Evolutionary conservation across 169 alveolate genomes (phyloP).

Genomic region (Plasmodium cynomolgi): DNA sequence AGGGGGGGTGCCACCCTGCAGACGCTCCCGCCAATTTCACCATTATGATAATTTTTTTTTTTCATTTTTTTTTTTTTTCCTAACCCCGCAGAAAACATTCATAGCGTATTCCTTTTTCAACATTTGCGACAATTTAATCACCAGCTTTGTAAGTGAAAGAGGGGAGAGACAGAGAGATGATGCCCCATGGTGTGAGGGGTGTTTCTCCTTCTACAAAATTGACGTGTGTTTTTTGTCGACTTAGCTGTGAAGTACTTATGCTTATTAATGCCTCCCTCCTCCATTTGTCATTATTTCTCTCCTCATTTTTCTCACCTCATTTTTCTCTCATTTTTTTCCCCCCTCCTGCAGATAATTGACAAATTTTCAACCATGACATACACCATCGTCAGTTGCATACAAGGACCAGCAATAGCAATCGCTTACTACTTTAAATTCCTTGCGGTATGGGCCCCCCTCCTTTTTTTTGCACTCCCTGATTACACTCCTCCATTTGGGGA

Average conservation of each 20-base stretch:
- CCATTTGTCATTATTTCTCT: background rate
- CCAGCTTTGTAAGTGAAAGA: conserved; percentile 46
- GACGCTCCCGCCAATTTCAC: background rate
- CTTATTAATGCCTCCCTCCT: background rate
- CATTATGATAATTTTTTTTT: background rate
- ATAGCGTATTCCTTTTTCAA: conserved; percentile 56
- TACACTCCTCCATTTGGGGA: too few relatives aligned
- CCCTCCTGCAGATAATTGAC: conserved; percentile 24
- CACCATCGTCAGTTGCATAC: conserved; percentile 68
- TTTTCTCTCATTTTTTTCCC: background rate
- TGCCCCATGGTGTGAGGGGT: background rate
- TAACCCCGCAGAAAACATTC: conserved; percentile 42
- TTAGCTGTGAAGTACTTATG: background rate
- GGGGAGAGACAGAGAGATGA: background rate
- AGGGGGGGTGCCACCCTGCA: background rate
- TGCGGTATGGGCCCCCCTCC: conserved; percentile 20
- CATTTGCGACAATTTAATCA: conserved; percentile 56
- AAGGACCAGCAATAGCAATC: conserved; percentile 72
- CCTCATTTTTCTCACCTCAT: background rate
- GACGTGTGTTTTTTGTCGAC: background rate
- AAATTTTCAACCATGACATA: conserved; percentile 72
- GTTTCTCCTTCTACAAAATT: background rate
- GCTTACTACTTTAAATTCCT: conserved; percentile 64
- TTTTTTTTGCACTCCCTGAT: background rate
- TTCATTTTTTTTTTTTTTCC: conserved; percentile 10